These are phyloP conservation scores for Cenchrus fungigraminus DNA, from an alignment of 176 grass and related monocot genomes.

Conservation along the genomic window DNA sequence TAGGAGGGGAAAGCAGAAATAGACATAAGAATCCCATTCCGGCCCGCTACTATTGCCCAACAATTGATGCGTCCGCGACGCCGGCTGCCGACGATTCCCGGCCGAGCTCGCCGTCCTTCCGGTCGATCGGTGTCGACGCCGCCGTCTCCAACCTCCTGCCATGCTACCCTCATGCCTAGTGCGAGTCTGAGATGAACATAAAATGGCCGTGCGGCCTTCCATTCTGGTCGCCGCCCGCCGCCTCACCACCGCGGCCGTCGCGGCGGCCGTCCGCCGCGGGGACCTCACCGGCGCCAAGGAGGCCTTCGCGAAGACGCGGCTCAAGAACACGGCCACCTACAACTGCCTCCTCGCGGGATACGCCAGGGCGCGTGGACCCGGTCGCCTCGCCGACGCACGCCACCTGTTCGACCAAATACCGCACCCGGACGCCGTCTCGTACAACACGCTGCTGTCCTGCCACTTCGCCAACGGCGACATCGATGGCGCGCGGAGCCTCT, in stretches of 20 bases:
- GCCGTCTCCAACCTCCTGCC: neutral
- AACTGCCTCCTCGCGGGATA: slow-evolving; percentile 64
- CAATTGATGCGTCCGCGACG: neutral
- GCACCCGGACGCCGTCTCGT: slow-evolving; percentile 58
- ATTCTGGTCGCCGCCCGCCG: slow-evolving; percentile 7
- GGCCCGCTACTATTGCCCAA: neutral
- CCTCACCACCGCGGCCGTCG: slow-evolving; percentile 41
- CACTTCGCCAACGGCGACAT: slow-evolving; percentile 56
- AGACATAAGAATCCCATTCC: neutral
- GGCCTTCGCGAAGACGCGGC: slow-evolving; percentile 24
- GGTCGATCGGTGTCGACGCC: neutral
- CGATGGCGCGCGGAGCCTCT: slow-evolving; percentile 54
- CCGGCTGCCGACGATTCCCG: neutral
- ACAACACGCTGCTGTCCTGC: slow-evolving; percentile 82
- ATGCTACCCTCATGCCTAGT: neutral
- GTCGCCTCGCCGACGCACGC: slow-evolving; percentile 43
- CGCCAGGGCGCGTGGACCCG: neutral
- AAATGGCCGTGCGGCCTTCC: slow-evolving; percentile 22
- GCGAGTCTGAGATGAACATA: neutral
- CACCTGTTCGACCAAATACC: slow-evolving; percentile 54
- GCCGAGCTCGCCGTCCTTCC: neutral
- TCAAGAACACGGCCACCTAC: slow-evolving; percentile 47
- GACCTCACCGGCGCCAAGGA: slow-evolving; percentile 45
- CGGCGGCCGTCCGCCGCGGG: slow-evolving; percentile 38
- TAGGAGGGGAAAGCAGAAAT: neutral